phyloP scores from a whole-genome alignment of 2,329 filamentous ascomycete genomes.

The Talaromyces sp. region DNA sequence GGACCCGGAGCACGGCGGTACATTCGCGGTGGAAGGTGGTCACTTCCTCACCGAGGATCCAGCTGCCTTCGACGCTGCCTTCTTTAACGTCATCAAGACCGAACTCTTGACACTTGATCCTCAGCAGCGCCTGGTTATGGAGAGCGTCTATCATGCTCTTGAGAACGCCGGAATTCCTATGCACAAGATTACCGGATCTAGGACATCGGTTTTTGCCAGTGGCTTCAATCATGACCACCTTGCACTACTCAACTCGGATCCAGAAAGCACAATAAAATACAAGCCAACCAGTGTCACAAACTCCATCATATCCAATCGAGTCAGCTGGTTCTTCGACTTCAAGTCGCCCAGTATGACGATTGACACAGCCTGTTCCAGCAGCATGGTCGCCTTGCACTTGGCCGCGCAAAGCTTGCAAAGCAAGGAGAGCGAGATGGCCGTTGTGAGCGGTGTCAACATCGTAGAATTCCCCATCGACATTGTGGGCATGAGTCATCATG shows the following conservation, averaged over 20 bases:
- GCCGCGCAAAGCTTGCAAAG: conserved; percentile 7
- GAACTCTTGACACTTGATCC: conserved; percentile 9
- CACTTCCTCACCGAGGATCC: conserved; percentile 17
- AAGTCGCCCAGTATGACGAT: conserved; percentile 11
- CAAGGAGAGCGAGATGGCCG: conserved; percentile 10
- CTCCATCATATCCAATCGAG: conserved; percentile 27
- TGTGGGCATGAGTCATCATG: conserved; percentile 12
- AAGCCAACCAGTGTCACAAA: conserved; percentile 19
- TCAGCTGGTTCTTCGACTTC: conserved; percentile 13
- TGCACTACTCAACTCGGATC: conserved; percentile 10
- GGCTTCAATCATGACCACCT: conserved; percentile 25
- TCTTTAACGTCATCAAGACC: conserved; percentile 14
- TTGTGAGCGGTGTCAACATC: conserved; percentile 12
- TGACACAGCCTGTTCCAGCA: conserved; percentile 16
- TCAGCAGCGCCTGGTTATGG: conserved; percentile 25
- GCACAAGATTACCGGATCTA: conserved; percentile 21
- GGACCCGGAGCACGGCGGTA: conserved; percentile 28
- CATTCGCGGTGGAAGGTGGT: conserved; percentile 14
- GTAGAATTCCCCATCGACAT: conserved; percentile 10
- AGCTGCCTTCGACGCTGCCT: conserved; percentile 24
- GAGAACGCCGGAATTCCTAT: conserved; percentile 23
- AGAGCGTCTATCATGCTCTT: conserved; percentile 10
- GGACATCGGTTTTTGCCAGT: conserved; percentile 29
- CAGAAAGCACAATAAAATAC: conserved; percentile 13
- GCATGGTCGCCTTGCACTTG: conserved; percentile 10